phyloP scores from a whole-genome alignment of 441 rosid genomes.

The Erysimum cheiri region DNA sequence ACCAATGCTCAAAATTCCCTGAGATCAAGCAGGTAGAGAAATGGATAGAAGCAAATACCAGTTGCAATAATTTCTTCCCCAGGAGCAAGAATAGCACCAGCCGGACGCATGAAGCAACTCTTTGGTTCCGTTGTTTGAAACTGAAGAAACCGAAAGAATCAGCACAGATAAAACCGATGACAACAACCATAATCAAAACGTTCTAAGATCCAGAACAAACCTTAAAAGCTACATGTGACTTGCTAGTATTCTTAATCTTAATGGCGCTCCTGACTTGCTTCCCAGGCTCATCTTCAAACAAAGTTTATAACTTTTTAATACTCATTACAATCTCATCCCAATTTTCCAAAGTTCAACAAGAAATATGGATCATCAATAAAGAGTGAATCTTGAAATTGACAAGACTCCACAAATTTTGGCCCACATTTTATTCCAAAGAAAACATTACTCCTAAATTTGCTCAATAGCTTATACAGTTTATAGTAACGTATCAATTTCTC shows the following conservation, averaged over 20 bases:
- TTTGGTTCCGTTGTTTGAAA: conserved; percentile 81
- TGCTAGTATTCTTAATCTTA: conserved; percentile 87
- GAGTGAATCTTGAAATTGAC: conserved; percentile 14
- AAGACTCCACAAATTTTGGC: not conserved
- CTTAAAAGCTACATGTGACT: conserved; percentile 93
- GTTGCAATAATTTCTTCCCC: conserved; percentile 67
- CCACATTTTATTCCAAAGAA: not conserved
- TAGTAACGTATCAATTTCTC: not conserved
- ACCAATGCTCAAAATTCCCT: conserved; percentile 2
- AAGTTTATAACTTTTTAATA: not conserved
- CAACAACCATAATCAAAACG: not conserved
- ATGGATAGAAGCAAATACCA: conserved; percentile 45
- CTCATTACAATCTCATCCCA: conserved; percentile 7
- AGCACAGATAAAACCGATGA: not conserved
- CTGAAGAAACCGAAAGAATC: conserved; percentile 38
- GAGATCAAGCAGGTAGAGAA: conserved; percentile 3
- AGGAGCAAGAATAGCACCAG: conserved; percentile 68
- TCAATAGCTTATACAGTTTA: not conserved
- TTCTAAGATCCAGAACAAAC: conserved; percentile 41
- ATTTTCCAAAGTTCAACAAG: not conserved
- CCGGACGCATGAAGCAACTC: conserved; percentile 83
- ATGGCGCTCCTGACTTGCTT: conserved; percentile 94
- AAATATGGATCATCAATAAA: conserved; percentile 3
- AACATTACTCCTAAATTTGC: not conserved
- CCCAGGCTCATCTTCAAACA: conserved; percentile 81